Conservation (phyloP, 805 yeast species). For the Candida adriatica region DNA sequence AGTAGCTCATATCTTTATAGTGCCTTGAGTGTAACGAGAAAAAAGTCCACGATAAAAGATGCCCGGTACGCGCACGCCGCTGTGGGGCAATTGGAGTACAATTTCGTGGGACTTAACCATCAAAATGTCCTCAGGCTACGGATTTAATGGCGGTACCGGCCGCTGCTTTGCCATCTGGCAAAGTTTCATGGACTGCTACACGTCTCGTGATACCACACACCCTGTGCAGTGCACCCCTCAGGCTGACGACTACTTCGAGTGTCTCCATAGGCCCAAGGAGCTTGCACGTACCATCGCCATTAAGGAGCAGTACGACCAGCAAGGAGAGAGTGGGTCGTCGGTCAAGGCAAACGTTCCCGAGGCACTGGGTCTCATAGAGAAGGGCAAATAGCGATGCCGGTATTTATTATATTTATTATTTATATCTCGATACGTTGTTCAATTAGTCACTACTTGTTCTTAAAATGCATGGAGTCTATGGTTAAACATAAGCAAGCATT, state of each 20-base stretch:
- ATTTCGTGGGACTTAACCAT: too few species aligned
- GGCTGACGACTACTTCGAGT: constrained; percentile 42
- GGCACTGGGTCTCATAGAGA: constrained; percentile 6
- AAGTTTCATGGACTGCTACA: constrained; percentile 38
- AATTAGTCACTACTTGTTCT: neutral
- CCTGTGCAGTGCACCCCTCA: constrained; percentile 33
- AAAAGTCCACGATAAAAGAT: too few species aligned
- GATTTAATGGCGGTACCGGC: constrained; percentile 36
- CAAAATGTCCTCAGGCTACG: constrained; percentile 34
- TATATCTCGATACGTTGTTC: neutral
- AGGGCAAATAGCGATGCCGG: neutral
- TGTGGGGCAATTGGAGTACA: too few species aligned
- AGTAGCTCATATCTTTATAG: too few species aligned
- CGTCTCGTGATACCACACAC: constrained; percentile 30
- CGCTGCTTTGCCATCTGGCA: constrained; percentile 42
- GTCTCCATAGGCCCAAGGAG: constrained; percentile 43
- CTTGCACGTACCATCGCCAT: constrained; percentile 22
- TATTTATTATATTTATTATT: neutral
- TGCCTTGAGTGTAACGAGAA: too few species aligned
- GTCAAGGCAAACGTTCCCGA: constrained; percentile 7
- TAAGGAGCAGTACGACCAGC: constrained; percentile 18
- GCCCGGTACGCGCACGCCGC: too few species aligned
- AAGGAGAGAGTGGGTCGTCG: constrained; percentile 4
- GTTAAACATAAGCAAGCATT: constrained; percentile 66
- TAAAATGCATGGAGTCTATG: neutral